phyloP scores from a whole-genome alignment of 148 eudicot genomes.

The Polygonum maritimum region DNA sequence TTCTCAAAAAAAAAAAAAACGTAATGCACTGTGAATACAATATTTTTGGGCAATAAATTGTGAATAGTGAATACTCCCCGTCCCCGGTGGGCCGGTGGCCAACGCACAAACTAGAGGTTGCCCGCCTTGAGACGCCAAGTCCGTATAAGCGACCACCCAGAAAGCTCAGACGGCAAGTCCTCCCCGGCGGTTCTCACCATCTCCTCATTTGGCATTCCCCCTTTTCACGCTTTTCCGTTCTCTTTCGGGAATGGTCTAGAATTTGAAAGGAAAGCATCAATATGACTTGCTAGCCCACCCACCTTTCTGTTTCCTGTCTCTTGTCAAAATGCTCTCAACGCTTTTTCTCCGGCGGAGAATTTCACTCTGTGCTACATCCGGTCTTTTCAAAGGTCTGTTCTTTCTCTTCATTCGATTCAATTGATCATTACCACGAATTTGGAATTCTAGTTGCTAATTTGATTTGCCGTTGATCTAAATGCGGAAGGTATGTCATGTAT shows the following conservation, averaged over 20 bases:
- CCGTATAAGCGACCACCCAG: not conserved
- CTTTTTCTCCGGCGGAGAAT: slow-evolving; percentile 35
- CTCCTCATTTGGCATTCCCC: not conserved
- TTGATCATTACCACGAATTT: not conserved
- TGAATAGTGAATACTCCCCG: too few species aligned
- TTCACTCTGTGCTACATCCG: slow-evolving; percentile 16
- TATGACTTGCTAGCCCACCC: not conserved
- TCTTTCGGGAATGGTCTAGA: not conserved
- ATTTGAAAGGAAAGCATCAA: not conserved
- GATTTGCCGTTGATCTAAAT: not conserved
- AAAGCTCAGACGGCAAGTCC: not conserved
- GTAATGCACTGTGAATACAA: too few species aligned
- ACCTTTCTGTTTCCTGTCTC: slow-evolving; percentile 2
- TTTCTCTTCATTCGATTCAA: slow-evolving; percentile 7
- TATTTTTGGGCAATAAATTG: too few species aligned
- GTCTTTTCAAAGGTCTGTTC: slow-evolving; percentile 19
- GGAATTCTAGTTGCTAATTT: not conserved
- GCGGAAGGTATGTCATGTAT: not conserved
- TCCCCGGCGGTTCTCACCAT: not conserved
- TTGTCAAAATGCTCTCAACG: slow-evolving; percentile 32
- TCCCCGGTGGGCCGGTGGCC: too few species aligned
- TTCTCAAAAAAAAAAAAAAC: too few species aligned
- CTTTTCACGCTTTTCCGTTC: slow-evolving; percentile 6
- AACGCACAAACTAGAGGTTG: not conserved
- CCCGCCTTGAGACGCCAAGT: slow-evolving; percentile 9